Base-by-base conservation (phyloP, 768 basidiomycete species). In the Phlebiopsis flavidoalba region DNA sequence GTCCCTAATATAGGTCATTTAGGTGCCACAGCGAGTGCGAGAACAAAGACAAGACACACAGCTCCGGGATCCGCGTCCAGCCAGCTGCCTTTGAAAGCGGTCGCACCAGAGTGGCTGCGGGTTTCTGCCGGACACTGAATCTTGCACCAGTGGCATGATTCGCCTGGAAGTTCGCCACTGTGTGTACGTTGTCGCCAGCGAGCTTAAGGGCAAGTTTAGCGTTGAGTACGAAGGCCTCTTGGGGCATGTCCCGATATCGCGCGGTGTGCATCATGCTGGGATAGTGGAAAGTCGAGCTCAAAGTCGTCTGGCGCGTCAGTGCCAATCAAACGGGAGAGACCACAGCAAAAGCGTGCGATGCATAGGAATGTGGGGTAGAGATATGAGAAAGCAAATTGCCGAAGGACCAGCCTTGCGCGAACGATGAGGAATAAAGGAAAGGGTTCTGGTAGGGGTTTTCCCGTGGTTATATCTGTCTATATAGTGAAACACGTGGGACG, bases 391-490 rank as follows among this genome's bases (percentile, higher is more conserved):
- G 40, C 40, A 10, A 43, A 43, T 43, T 43, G 40, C 40, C 36
- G 40, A 55, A 61, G 51, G 53, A 55, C 46, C 37, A 53, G 59
- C 53, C 53, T 60, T 53, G 54, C 52, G 52, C 35, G 21, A 35
- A 35, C 12, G 31, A 35, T 31, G 52, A 35, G 52, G 52, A 53
- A 53, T n/a, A 43, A 17, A 17, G 26, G 24, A 50, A 53, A 52
- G 50, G 37, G 51, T 37, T 53, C 37, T 37, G 31, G 24, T 17
- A 7, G 8, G 35, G 52, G 21, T n/a, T n/a, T 12, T n/a, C n/a
- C 19, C 52, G n/a, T 35, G 31, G 12, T 31, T 53, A 53, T 53
- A 35, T 53, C 52, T 53, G 52, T 35, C 11, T 53, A 35, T 36
- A 22, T 22, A 31, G 50, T 26, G 19, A 35, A 31, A 55, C 54